Evolutionary conservation across 129 eudicot species (phyloP).

Genomic region (Deinandra increscens): DNA sequence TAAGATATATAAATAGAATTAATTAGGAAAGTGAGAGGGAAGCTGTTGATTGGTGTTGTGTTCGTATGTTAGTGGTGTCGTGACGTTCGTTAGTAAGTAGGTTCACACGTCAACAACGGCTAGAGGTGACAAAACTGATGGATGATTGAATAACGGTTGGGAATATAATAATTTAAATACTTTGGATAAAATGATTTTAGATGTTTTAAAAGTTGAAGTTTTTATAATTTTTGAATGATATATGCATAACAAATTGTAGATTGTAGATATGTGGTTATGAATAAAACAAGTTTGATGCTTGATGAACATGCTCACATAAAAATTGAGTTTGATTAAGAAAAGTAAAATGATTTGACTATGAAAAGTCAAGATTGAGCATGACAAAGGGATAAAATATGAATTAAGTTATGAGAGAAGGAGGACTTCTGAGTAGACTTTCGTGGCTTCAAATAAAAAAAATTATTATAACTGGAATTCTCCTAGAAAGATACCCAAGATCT

Average conservation of each 20-base stretch:
- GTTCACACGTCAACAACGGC: not conserved
- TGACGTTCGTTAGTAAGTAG: not conserved
- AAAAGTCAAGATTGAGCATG: not conserved
- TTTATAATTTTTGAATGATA: too few relatives aligned
- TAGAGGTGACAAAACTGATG: not conserved
- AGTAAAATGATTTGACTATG: not conserved
- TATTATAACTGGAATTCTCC: too few relatives aligned
- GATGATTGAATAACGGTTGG: not conserved
- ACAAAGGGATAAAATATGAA: not conserved
- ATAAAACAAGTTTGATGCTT: not conserved
- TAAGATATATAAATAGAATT: not conserved
- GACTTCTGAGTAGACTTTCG: not conserved
- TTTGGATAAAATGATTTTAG: too few relatives aligned
- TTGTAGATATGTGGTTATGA: not conserved
- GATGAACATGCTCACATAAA: too few relatives aligned
- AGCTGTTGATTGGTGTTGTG: not conserved
- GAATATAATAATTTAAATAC: too few relatives aligned
- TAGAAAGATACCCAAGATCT: too few relatives aligned
- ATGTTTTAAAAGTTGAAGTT: too few relatives aligned
- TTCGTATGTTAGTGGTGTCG: not conserved
- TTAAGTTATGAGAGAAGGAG: not conserved
- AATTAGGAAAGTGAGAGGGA: not conserved
- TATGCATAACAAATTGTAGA: too few relatives aligned
- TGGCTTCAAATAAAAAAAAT: not conserved
- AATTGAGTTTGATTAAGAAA: not conserved